Evolutionary conservation across 257 asterid genomes (phyloP).

Genomic region (Handroanthus guayacan): DNA sequence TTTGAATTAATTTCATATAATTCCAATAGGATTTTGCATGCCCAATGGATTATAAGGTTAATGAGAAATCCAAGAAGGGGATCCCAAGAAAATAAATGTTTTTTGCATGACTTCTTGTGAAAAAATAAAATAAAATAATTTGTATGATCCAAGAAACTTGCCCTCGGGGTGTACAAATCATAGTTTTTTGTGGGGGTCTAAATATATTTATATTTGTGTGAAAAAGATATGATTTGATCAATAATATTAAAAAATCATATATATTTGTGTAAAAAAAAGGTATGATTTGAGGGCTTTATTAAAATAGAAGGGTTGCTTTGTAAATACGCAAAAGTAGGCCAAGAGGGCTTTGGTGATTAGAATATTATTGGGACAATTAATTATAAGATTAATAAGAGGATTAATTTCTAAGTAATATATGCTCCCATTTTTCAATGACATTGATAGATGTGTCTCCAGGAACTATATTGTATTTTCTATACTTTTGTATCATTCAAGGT

Average conservation of each 20-base stretch:
- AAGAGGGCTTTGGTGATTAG: not conserved
- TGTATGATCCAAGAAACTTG: slow-evolving; percentile 52
- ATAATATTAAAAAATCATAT: not conserved
- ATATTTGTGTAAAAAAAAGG: not conserved
- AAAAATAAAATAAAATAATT: slow-evolving; percentile 30
- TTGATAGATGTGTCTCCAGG: not conserved
- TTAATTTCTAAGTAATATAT: slow-evolving; percentile 29
- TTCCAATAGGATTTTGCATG: not conserved
- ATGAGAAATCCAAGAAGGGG: slow-evolving; percentile 26
- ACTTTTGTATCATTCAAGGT: not conserved
- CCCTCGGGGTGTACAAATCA: slow-evolving; percentile 35
- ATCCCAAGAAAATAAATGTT: slow-evolving; percentile 47
- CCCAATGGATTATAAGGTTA: not conserved
- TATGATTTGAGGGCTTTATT: not conserved
- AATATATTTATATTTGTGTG: not conserved
- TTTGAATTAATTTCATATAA: not conserved
- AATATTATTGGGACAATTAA: too few species aligned
- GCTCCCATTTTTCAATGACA: slow-evolving; percentile 19
- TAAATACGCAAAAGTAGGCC: slow-evolving; percentile 18
- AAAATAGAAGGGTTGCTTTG: slow-evolving; percentile 32
- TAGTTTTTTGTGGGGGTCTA: slow-evolving; percentile 2
- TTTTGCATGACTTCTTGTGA: slow-evolving; percentile 27
- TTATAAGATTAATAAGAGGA: not conserved
- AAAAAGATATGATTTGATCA: not conserved
- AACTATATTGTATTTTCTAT: not conserved